Evolutionary conservation across 345 rosid genomes (phyloP).

Genomic region (Populus alba): DNA sequence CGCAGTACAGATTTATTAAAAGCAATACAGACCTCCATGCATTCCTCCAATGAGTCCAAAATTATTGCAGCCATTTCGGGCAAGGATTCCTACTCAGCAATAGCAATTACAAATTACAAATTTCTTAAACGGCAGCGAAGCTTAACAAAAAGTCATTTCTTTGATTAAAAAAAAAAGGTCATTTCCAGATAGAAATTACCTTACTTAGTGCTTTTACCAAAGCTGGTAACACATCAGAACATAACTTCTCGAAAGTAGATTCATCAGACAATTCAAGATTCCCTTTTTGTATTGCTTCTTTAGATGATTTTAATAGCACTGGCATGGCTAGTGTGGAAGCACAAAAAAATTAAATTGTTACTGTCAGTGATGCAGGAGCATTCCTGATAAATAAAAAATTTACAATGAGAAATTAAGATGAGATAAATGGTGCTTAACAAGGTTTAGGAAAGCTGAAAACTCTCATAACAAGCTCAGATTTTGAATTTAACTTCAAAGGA

Average conservation of each 20-base stretch:
- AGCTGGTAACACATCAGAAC: neutral
- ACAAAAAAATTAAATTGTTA: neutral
- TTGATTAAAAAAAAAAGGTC: neutral
- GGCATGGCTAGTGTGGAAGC: constrained; percentile 17
- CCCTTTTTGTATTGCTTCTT: constrained; percentile 10
- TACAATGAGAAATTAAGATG: neutral
- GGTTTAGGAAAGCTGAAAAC: neutral
- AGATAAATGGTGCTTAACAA: neutral
- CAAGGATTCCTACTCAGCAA: constrained; percentile 2
- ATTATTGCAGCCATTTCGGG: neutral
- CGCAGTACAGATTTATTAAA: neutral
- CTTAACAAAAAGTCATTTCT: neutral
- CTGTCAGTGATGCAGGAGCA: neutral
- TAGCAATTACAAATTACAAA: neutral
- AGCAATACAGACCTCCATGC: constrained; percentile 11
- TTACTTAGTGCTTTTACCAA: constrained; percentile 15
- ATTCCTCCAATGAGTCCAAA: constrained; percentile 8
- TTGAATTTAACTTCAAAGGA: neutral
- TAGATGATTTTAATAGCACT: constrained; percentile 7
- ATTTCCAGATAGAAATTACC: neutral
- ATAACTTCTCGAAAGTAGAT: constrained; percentile 3
- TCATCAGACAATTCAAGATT: neutral
- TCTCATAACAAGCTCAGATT: neutral
- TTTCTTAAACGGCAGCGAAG: neutral
- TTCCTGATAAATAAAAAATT: neutral